Base-by-base conservation (phyloP, 2,329 filamentous ascomycete species). In the Trichoderma simmonsii region DNA sequence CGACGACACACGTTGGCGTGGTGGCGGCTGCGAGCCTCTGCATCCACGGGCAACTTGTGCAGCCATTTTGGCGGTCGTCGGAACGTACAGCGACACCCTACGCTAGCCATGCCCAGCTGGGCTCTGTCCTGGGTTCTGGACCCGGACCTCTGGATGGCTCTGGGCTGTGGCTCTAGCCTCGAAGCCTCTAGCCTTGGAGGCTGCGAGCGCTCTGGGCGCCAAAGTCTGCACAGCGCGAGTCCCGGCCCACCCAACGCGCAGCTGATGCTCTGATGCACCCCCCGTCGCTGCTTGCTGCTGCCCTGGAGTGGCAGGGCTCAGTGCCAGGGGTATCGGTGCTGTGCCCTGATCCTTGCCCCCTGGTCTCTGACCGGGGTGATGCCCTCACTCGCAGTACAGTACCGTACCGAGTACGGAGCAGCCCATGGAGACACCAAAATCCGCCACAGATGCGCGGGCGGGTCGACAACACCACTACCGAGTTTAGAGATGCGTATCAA, bases 231-330 rank as follows among this genome's bases (percentile, higher is more conserved):
- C 39, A 43, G 62, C 39, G 24, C 59, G 34, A 72, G 66, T 57
- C 32, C 59, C 36, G 68, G 51, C 68, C 72, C 72, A 73, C 72
- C 68, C 43, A 60, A 36, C 72, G 60, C 30, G 69, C 69, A 73
- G 72, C 72, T 73, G 72, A 67, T 70, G 66, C 66, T 69, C 72
- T 73, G 72, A 62, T 61, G 66, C 66, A 69, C 71, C 64, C 66
- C 43, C 71, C 71, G 67, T 72, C 71, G 71, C 68, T 73, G 68
- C 34, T 63, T 70, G 67, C 67, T 70, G 67, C 67, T 36, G 67
- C 68, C 67, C 61, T 73, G 68, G 39, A 56, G 67, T 72, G 65
- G 71, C 71, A 72, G 65, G 71, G 66, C 59, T 64, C 39, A 30
- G 60, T 24, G 71, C 67, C 71, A 72, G 71, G 71, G 71, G 71